phyloP scores from a whole-genome alignment of 805 yeast species.

The Komagataella kurtzmanii region DNA sequence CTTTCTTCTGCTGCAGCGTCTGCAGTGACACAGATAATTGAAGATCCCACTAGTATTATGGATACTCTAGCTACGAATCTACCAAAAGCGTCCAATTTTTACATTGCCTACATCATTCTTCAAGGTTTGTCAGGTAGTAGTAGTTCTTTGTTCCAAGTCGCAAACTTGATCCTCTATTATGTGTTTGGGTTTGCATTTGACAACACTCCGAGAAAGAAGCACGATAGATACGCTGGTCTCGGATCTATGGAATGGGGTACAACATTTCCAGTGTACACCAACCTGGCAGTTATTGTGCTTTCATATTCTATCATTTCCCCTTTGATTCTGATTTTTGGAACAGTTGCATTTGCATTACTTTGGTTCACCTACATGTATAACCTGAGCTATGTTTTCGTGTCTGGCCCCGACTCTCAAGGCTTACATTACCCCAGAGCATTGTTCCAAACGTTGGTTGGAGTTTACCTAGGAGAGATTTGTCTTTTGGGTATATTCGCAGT shows the following conservation, averaged over 20 bases:
- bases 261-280: slow-evolving; percentile 61
- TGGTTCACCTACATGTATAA: slow-evolving; percentile 75
- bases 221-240: slow-evolving; percentile 40
- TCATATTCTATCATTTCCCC: slow-evolving; percentile 73
- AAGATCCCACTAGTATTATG: slow-evolving; percentile 48
- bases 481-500: slow-evolving; percentile 77
- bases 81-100: slow-evolving; percentile 66
- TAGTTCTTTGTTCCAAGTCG: slow-evolving; percentile 51
- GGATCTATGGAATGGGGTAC: slow-evolving; percentile 60
- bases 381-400: slow-evolving; percentile 54
- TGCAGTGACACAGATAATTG: slow-evolving; percentile 54
- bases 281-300: slow-evolving; percentile 53
- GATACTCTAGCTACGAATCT: slow-evolving; percentile 46
- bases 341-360: slow-evolving; percentile 53
- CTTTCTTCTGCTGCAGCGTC: slow-evolving; percentile 76
- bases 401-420: slow-evolving; percentile 68
- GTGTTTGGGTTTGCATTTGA: slow-evolving; percentile 45
- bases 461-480: slow-evolving; percentile 81
- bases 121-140: slow-evolving; percentile 60
- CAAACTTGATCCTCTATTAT: slow-evolving; percentile 44
- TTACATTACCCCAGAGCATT: slow-evolving; percentile 77
- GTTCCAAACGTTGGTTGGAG: slow-evolving; percentile 78
- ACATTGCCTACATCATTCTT: slow-evolving; percentile 49
- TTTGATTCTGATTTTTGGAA: slow-evolving; percentile 61
- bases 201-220: slow-evolving; percentile 54